A percentile compares a stretch with the other conserved stretches of the same genome.
phyloP scores from a whole-genome alignment of 768 basidiomycete species.

The Tubosaeta sp. region DNA sequence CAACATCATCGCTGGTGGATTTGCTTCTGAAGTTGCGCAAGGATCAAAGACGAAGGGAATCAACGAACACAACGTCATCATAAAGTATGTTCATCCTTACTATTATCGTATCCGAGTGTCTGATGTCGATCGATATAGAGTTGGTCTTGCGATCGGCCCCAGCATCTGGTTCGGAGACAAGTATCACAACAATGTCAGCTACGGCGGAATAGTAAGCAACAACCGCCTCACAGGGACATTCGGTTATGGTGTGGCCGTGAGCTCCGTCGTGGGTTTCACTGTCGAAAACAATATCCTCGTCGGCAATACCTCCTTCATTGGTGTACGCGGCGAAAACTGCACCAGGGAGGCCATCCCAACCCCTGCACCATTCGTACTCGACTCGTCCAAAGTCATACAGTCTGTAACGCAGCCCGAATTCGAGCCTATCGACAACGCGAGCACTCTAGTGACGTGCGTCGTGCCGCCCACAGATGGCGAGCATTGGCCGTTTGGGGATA shows the following conservation, averaged over 20 bases:
- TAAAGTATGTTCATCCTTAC: slow-evolving; percentile 51
- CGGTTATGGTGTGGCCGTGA: slow-evolving; percentile 66
- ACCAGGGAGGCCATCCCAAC: slow-evolving; percentile 45
- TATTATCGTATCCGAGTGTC: neutral
- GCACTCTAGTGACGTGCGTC: slow-evolving; percentile 57
- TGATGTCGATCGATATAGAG: slow-evolving; percentile 36
- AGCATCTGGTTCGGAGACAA: slow-evolving; percentile 67
- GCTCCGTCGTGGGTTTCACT: slow-evolving; percentile 61
- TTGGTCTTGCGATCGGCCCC: slow-evolving; percentile 79
- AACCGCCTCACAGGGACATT: slow-evolving; percentile 67
- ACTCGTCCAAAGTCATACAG: slow-evolving; percentile 37
- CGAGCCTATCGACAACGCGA: slow-evolving; percentile 44
- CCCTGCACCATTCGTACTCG: slow-evolving; percentile 62
- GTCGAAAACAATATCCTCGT: slow-evolving; percentile 55
- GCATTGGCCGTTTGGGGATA: slow-evolving; percentile 67
- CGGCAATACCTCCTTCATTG: slow-evolving; percentile 75
- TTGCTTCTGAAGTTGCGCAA: slow-evolving; percentile 46
- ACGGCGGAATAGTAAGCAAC: slow-evolving; percentile 47
- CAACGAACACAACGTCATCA: slow-evolving; percentile 55
- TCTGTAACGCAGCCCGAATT: slow-evolving; percentile 53
- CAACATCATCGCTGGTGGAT: slow-evolving; percentile 67
- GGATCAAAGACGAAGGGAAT: slow-evolving; percentile 44
- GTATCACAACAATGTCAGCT: slow-evolving; percentile 51
- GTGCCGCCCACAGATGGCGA: slow-evolving; percentile 61
- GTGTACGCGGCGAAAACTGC: slow-evolving; percentile 63